phyloP scores from a whole-genome alignment of 225 moss, liverwort and hornwort genomes.

The Takakia lepidozioides region DNA sequence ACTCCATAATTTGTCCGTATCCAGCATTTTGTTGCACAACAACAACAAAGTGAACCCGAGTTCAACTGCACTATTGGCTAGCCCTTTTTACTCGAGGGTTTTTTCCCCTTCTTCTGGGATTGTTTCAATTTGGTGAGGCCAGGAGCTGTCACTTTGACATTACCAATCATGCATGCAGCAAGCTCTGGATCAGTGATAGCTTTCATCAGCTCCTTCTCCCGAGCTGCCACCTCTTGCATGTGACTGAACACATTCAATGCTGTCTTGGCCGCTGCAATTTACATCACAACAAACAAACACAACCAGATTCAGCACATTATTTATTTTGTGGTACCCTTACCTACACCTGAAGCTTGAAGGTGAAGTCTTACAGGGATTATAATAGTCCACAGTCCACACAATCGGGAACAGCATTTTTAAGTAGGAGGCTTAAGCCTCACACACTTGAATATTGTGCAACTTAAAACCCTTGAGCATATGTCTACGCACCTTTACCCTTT shows the following conservation, averaged over 20 bases:
- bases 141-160: conserved; percentile 67
- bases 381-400: too few relatives aligned
- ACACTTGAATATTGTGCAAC: too few relatives aligned
- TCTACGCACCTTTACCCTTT: conserved; percentile 58
- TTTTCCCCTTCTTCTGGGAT: conserved; percentile 58
- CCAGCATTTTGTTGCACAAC: too few relatives aligned
- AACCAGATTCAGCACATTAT: neutral
- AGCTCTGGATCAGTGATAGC: conserved; percentile 71
- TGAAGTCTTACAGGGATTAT: too few relatives aligned
- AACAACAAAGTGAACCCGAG: too few relatives aligned
- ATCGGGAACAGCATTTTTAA: too few relatives aligned
- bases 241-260: conserved; percentile 68
- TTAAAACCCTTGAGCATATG: too few relatives aligned
- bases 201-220: conserved; percentile 76
- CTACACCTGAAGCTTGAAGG: too few relatives aligned
- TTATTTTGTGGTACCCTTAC: too few relatives aligned
- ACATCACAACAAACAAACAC: neutral
- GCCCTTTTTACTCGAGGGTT: conserved; percentile 25
- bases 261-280: conserved; percentile 52
- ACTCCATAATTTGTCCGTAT: too few relatives aligned
- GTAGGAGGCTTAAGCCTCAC: too few relatives aligned
- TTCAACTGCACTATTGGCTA: too few relatives aligned
- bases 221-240: conserved; percentile 32
- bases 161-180: conserved; percentile 73
- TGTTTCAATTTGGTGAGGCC: conserved; percentile 69